phyloP scores from a whole-genome alignment of 495 filamentous ascomycete genomes.

The Talaromyces liani region DNA sequence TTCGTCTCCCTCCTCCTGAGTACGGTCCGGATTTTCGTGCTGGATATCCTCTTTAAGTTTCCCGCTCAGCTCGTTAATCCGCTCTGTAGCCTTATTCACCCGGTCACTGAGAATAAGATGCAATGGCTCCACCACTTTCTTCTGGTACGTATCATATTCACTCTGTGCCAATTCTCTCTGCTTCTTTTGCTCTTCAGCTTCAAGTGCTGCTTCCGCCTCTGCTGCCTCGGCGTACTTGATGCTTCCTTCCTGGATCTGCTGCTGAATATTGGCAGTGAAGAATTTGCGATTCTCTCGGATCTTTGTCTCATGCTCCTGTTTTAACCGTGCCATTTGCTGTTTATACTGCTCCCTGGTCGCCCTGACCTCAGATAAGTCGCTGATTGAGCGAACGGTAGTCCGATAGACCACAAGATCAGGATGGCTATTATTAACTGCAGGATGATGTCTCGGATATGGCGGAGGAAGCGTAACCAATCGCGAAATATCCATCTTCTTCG shows the following conservation, averaged over 20 bases:
- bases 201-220: conserved; percentile 61
- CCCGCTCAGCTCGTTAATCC: conserved; percentile 63
- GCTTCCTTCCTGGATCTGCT: conserved; percentile 62
- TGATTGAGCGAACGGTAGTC: conserved; percentile 64
- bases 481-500: conserved; percentile 69
- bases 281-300: conserved; percentile 39
- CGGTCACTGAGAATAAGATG: conserved; percentile 62
- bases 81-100: conserved; percentile 52
- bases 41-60: conserved; percentile 68
- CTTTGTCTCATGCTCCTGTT: conserved; percentile 30
- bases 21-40: conserved; percentile 64
- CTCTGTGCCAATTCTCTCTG: conserved; percentile 57
- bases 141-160: conserved; percentile 72
- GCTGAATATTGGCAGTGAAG: conserved; percentile 60
- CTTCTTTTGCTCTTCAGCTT: conserved; percentile 52
- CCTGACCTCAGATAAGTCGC: conserved; percentile 66
- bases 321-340: conserved; percentile 27
- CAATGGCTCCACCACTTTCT: conserved; percentile 65
- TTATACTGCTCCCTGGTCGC: conserved; percentile 55
- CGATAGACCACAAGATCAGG: conserved; percentile 76
- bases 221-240: conserved; percentile 78
- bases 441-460: conserved; percentile 86
- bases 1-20: conserved; percentile 92
- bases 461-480: conserved; percentile 87
- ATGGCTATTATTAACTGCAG: conserved; percentile 92